Evolutionary conservation across 1,284 basidiomycete species (phyloP), one percentile per base, ranked within the genome.

Genomic region (Papiliotrema terrestris): DNA sequence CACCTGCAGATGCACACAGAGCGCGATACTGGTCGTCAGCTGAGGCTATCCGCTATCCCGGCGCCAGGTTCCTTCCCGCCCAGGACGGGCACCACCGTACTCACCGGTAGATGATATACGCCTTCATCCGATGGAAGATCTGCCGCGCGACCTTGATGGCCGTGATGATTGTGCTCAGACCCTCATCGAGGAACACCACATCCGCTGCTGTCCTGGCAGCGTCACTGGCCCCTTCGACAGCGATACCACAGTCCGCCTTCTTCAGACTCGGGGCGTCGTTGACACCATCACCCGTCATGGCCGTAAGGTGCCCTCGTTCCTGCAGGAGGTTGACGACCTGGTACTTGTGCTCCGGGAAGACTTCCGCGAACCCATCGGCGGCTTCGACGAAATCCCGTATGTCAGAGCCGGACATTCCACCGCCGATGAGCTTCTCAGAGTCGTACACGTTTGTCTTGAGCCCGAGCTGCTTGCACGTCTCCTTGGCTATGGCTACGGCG

Each of bases 151-250:
- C 81, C 72, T 83, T 82, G 74, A 83, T 82, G 57, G 80, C 75
- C 45, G 80, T 82, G 65, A 83, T 82, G 61, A 80, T 80, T 53
- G 78, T 79, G 42, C 73, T 76, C 45, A 78, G 64, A 69, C 77
- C 77, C 61, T 78, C 78, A 63, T 78, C 77, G 29, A 82, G 74
- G 76, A 83, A 83, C 50, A 82, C 81, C 47, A 86, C 78, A 66
- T 86, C 84, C 8, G 82, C 80, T 2, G 79, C 79, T 37, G 78
- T 78, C 55, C 78, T 73, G n/a, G 85, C 85, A 20, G 86, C 84
- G 62, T 86, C 85, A 2, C 81, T 82, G 6, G 85, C 85, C 19
- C 80, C 81, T 52, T 77, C 70, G 81, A 87, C 86, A 8, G 83
- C 85, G 59, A 87, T 83, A 49, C 83, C 83, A 43, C 84, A 81